A percentile compares a stretch with the other conserved stretches of the same genome.
Conservation (phyloP, 805 yeast species). For the Teunomyces stri region DNA sequence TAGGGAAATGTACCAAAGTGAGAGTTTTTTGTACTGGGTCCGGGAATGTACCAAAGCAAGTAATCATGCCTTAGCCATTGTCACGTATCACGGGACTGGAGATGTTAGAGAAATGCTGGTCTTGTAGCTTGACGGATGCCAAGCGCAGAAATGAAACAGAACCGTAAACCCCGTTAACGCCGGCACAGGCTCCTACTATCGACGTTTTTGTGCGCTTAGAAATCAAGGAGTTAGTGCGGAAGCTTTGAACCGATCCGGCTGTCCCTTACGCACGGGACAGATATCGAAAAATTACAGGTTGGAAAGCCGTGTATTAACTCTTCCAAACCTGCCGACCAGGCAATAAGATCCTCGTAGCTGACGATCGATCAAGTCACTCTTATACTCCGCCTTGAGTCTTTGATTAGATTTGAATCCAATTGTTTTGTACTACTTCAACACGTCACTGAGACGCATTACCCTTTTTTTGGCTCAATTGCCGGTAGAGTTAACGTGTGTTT, state of each 20-base stretch:
- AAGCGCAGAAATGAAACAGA: not conserved
- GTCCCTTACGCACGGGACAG: not conserved
- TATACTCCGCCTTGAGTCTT: no score
- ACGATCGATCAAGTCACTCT: no score
- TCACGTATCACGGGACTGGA: no score
- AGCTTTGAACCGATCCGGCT: not conserved
- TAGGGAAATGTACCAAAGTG: not conserved
- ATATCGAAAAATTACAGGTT: not conserved
- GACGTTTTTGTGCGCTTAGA: not conserved
- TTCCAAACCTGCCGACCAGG: not conserved
- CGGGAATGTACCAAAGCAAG: no score
- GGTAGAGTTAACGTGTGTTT: slow-evolving; percentile 1
- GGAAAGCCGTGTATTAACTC: not conserved
- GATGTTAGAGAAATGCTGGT: no score
- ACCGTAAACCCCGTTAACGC: not conserved
- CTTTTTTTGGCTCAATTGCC: not conserved
- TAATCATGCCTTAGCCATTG: no score
- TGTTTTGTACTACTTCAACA: not conserved
- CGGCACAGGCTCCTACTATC: not conserved
- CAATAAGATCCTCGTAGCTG: not conserved
- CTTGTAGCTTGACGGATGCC: not conserved
- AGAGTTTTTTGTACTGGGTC: no score
- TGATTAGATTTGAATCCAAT: no score
- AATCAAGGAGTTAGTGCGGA: not conserved
- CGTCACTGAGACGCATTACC: not conserved